These are phyloP conservation scores for Hirsutella thompsonii DNA, from an alignment of 2,329 filamentous ascomycete genomes.

Conservation along the genomic window DNA sequence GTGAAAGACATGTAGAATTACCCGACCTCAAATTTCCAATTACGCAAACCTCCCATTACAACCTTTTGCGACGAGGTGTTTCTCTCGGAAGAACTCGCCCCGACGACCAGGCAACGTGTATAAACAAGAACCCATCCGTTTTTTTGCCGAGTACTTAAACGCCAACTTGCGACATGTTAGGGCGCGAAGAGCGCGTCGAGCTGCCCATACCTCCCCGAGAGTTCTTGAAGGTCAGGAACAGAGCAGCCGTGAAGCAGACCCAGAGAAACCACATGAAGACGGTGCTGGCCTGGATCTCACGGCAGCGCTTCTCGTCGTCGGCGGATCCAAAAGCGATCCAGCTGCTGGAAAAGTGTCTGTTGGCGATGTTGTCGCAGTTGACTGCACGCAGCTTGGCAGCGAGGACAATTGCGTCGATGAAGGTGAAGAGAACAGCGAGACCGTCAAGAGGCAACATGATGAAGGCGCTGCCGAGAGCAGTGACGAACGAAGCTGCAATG, in stretches of 20 bases:
- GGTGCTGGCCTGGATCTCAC: constrained; percentile 59
- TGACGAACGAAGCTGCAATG: constrained; percentile 40
- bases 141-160: too few relatives aligned
- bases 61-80: background rate
- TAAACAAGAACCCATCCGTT: too few relatives aligned
- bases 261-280: constrained; percentile 75
- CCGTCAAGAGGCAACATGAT: constrained; percentile 43
- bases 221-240: constrained; percentile 41
- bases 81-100: background rate
- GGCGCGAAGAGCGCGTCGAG: constrained; percentile 28
- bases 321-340: constrained; percentile 51
- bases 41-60: too few relatives aligned
- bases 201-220: constrained; percentile 30
- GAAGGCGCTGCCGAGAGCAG: constrained; percentile 36
- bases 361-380: constrained; percentile 47
- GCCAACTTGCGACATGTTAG: constrained; percentile 44
- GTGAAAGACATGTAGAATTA: too few relatives aligned
- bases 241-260: constrained; percentile 41
- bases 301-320: constrained; percentile 52
- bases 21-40: too few relatives aligned
- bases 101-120: too few relatives aligned
- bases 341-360: constrained; percentile 22
- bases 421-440: constrained; percentile 52
- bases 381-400: constrained; percentile 55
- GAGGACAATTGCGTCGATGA: constrained; percentile 58